Evolutionary conservation across 371 early-diverging fungal species (phyloP), one percentile per base, ranked within the genome.

Genomic region (Actinomortierella ambigua): DNA sequence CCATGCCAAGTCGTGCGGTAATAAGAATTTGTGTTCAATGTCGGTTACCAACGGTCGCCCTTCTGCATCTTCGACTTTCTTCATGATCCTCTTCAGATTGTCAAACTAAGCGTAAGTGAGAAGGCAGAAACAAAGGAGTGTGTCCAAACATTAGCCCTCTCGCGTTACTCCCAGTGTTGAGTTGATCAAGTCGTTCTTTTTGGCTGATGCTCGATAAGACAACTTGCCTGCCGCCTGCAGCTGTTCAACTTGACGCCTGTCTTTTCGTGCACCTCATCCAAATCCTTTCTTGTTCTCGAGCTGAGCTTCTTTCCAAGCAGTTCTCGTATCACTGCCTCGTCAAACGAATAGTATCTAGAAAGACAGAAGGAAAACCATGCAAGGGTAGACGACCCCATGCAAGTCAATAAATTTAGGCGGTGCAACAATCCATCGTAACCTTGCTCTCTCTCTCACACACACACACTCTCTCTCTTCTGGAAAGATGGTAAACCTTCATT

Each of bases 31-130:
- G 44, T 57, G 53, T 52, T 75, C 75, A 46, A 86, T 79, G 23
- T 78, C 68, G 42, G 59, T 55, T 0, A 77, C 62, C 48, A 86
- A 63, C 8, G 77, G 73, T 49, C 70, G 57, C 53, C 78, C 82
- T 41, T 85, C 84, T 51, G 77, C 65, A 57, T 88, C 87, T 53
- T 88, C 88, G 9, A 85, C 79, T 27, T 79, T 62, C 55, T 83
- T 86, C 71, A 76, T 80, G 17, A 88, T 78, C 40, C 89, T 53
- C 69, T 85, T 87, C 29, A 88, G 46, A 63, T 88, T 88, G 61
- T 88, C 88, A 79, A 88, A 86, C 86, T 76, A n/a, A n/a, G n/a
- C n/a, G n/a, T n/a, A n/a, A n/a, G n/a, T n/a, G n/a, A n/a, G n/a
- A n/a, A n/a, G 52, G 15, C 1, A 17, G n/a, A 17, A 15, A 22